A percentile compares a stretch with the other conserved stretches of the same genome.
These are phyloP conservation scores for Apodospora peruviana DNA, from an alignment of 495 filamentous ascomycete species.

Conservation along the genomic window DNA sequence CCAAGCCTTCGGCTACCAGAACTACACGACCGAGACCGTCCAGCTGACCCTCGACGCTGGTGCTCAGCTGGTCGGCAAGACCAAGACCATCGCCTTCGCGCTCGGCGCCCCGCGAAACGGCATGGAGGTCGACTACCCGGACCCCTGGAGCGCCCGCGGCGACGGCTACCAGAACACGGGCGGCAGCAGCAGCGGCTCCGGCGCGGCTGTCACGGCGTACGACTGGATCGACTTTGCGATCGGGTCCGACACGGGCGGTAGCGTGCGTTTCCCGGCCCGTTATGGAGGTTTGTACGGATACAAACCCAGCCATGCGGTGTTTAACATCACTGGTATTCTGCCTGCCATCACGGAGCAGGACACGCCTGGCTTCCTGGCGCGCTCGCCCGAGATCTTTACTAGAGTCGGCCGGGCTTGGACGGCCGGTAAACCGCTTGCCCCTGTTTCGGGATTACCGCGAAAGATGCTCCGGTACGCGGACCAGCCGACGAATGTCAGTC, in stretches of 20 bases:
- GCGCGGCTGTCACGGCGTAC: conserved; percentile 3
- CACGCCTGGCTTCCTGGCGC: background rate
- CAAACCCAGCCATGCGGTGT: background rate
- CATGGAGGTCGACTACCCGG: conserved; percentile 2
- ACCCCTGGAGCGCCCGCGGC: conserved; percentile 4
- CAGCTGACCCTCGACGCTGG: conserved; percentile 1
- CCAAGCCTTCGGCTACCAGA: background rate
- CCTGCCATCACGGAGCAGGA: background rate
- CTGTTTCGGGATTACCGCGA: background rate
- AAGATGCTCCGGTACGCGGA: too few relatives aligned
- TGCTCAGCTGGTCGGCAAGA: conserved; percentile 1
- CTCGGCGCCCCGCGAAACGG: conserved; percentile 1
- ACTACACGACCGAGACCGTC: background rate
- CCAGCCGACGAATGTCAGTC: too few relatives aligned
- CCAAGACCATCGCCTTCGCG: conserved; percentile 1
- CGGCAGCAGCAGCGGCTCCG: conserved; percentile 5
- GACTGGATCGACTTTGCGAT: conserved; percentile 8
- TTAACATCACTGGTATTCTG: background rate
- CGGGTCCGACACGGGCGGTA: conserved; percentile 3
- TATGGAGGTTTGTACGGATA: background rate
- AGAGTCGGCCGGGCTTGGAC: background rate
- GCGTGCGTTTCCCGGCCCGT: background rate
- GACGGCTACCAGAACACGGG: conserved; percentile 5
- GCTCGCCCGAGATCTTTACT: background rate
- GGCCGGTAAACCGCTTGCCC: background rate